These are phyloP conservation scores for Tuctoria greenei DNA, from an alignment of 176 grass and related monocot species.

Conservation along the genomic window DNA sequence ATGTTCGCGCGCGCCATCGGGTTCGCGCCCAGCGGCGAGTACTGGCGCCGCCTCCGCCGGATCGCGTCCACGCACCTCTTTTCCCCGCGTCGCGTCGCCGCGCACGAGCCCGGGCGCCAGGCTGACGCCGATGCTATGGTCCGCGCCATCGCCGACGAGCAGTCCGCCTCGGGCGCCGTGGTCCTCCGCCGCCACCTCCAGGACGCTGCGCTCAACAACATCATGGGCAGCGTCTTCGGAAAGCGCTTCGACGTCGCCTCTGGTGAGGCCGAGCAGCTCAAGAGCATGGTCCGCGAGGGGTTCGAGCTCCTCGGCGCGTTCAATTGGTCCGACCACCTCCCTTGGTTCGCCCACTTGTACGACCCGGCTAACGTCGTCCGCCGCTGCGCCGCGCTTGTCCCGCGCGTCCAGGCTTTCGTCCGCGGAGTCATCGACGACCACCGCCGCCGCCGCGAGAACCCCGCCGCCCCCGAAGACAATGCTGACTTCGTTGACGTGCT, in stretches of 20 bases:
- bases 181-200: slow-evolving; percentile 61
- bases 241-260: slow-evolving; percentile 42
- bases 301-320: slow-evolving; percentile 82
- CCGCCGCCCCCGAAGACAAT: slow-evolving; percentile 6
- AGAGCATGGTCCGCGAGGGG: slow-evolving; percentile 67
- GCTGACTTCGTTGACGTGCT: slow-evolving; percentile 72
- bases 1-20: slow-evolving; percentile 76
- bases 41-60: slow-evolving; percentile 78
- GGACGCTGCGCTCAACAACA: slow-evolving; percentile 71
- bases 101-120: slow-evolving; percentile 61
- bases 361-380: slow-evolving; percentile 51
- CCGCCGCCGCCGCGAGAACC: neutral
- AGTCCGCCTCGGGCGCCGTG: slow-evolving; percentile 31
- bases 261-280: slow-evolving; percentile 52
- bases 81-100: slow-evolving; percentile 59
- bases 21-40: slow-evolving; percentile 58
- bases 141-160: slow-evolving; percentile 29
- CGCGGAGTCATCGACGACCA: slow-evolving; percentile 59
- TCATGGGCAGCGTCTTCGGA: slow-evolving; percentile 84
- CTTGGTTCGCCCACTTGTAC: slow-evolving; percentile 55
- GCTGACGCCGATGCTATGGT: slow-evolving; percentile 56
- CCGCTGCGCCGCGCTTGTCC: slow-evolving; percentile 56
- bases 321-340: slow-evolving; percentile 86
- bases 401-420: slow-evolving; percentile 58
- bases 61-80: slow-evolving; percentile 78